Evolutionary conservation across 257 asterid species (phyloP), one percentile per base, ranked within the genome.

Genomic region (Ballota nigra): DNA sequence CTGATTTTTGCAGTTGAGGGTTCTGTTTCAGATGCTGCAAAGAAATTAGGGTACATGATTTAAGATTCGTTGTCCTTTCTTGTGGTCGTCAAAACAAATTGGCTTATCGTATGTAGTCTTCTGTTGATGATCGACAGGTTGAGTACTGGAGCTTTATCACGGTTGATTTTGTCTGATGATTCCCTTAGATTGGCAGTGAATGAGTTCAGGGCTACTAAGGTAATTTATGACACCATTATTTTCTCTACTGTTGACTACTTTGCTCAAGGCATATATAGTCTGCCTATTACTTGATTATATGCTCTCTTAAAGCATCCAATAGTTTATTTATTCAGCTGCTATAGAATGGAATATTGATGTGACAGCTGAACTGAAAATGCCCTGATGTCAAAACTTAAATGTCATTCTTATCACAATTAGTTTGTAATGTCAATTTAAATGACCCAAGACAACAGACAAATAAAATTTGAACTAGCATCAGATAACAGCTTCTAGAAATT

Each of bases 91-190:
- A 38, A 68, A 53, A 63, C 43, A 63, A 4, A 56, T 70, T 45
- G 55, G 58, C 62, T 34, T 20, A 68, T 56, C n/a, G 15, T 38
- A 20, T 56, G n/a, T n/a, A 13, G 47, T 63, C 29, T 74, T 60
- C 52, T 73, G 49, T 63, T 76, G 70, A 43, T 49, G 49, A 55
- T 67, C 56, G 36, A 38, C 81, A 92, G 98, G 85, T 77, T 92
- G 83, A 92, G 97, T 92, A 93, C 98, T 15, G 98, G 98, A 56
- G 96, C 94, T 67, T 68, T 93, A 65, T 90, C 98, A 66, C 86
- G 97, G 77, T 84, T 93, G 86, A 86, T 93, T 79, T 72, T 93
- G 75, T 93, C 97, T 8, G 96, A 89, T 78, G 96, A 91, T 85
- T 87, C 93, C 49, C 96, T 93, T 71, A 84, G 96, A 76, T 71